phyloP scores from a whole-genome alignment of 1,284 basidiomycete species.

The Sanguinoderma infundibulare region DNA sequence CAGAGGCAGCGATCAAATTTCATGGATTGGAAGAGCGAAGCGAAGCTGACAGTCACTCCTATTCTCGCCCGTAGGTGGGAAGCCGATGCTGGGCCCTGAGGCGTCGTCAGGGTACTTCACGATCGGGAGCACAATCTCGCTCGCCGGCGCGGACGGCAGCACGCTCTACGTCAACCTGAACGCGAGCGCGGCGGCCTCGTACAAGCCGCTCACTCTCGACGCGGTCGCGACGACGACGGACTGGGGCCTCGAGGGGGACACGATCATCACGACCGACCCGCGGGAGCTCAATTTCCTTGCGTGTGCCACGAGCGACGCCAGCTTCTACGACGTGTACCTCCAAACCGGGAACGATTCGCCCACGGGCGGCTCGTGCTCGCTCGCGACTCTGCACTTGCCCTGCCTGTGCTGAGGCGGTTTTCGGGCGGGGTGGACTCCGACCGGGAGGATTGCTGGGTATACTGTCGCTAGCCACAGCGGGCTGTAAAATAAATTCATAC shows the following conservation, averaged over 20 bases:
- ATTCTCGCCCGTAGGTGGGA: slow-evolving; percentile 40
- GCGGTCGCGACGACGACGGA: slow-evolving; percentile 52
- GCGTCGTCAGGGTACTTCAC: slow-evolving; percentile 55
- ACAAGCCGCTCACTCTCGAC: slow-evolving; percentile 52
- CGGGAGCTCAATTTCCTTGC: slow-evolving; percentile 60
- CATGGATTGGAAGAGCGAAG: not conserved
- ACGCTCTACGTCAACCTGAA: slow-evolving; percentile 54
- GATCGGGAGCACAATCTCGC: slow-evolving; percentile 50
- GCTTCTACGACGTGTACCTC: slow-evolving; percentile 51
- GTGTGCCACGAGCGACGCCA: slow-evolving; percentile 48
- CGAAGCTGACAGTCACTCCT: slow-evolving; percentile 17
- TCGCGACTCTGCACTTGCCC: slow-evolving; percentile 55
- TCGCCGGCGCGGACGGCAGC: slow-evolving; percentile 44
- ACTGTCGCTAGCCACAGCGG: not conserved
- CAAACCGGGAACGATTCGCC: slow-evolving; percentile 58
- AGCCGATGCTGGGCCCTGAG: slow-evolving; percentile 58
- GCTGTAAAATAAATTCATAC: not conserved
- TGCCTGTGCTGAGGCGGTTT: slow-evolving; percentile 48
- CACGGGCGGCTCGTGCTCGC: slow-evolving; percentile 45
- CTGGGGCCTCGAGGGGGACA: slow-evolving; percentile 64
- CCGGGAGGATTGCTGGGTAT: not conserved
- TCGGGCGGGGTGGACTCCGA: not conserved
- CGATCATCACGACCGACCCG: slow-evolving; percentile 56
- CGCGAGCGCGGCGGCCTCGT: slow-evolving; percentile 48
- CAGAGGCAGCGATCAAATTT: not conserved